Conservation (phyloP, 2,329 filamentous ascomycete species). For the Aureobasidium zeae region DNA sequence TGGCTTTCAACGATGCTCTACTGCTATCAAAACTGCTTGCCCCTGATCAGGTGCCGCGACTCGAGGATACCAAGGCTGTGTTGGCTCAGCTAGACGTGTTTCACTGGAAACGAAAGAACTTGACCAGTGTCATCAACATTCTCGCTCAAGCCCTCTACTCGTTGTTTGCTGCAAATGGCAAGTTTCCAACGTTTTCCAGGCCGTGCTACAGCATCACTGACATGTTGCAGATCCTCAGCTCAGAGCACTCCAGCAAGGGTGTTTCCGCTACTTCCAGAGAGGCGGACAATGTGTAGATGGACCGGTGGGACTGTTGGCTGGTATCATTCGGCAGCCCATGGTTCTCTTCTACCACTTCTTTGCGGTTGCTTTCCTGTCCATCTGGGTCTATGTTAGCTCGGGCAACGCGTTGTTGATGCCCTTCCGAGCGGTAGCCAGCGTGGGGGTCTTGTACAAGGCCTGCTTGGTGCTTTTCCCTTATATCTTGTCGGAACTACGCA, state of each 20-base stretch:
- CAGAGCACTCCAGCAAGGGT: constrained; percentile 73
- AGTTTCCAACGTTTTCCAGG: constrained; percentile 18
- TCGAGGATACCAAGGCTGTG: constrained; percentile 60
- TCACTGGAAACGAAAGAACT: constrained; percentile 77
- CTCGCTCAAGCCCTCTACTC: constrained; percentile 90
- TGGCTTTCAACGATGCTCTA: constrained; percentile 86
- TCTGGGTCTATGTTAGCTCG: constrained; percentile 57
- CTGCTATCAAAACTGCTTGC: constrained; percentile 65
- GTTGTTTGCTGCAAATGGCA: constrained; percentile 75
- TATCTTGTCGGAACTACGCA: constrained; percentile 31
- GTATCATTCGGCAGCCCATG: constrained; percentile 66
- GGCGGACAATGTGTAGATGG: constrained; percentile 64
- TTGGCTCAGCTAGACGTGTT: constrained; percentile 61
- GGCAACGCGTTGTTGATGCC: constrained; percentile 35
- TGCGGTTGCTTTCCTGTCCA: constrained; percentile 76
- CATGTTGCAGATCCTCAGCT: constrained; percentile 52
- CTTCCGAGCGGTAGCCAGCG: constrained; percentile 30
- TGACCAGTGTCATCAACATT: constrained; percentile 89
- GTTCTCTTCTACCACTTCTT: constrained; percentile 91
- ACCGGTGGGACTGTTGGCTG: constrained; percentile 72
- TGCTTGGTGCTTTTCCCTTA: constrained; percentile 45
- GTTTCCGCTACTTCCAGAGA: constrained; percentile 82
- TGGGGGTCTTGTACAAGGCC: constrained; percentile 45
- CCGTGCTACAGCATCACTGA: background rate
- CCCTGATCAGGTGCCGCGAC: constrained; percentile 56